Evolutionary conservation across 208 protist species (phyloP), one percentile per base, ranked within the genome.

Genomic region (Naegleria fowleri): DNA sequence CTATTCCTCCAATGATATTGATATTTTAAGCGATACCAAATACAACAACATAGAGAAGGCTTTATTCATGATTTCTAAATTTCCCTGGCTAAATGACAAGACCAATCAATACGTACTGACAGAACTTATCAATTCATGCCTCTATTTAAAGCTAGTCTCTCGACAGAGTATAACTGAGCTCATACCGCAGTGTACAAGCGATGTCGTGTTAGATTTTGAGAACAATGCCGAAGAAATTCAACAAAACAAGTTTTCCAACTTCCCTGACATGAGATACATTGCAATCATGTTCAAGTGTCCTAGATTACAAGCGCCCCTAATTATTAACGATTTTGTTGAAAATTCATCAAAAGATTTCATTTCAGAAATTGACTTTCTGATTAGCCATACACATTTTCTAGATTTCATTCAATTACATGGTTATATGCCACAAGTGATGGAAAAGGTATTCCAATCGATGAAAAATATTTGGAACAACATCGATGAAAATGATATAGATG

Each of bases 391-490:
- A 79, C n/a, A 19, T 36, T 19, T 36, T 36, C n/a, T 79, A 33
- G 67, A 79, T 79, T 36, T 79, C 36, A 79, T 79, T 36, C 67
- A 79, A 79, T 79, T 79, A 79, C 67, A 79, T 33, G 67, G 67
- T 11, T 79, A 36, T 36, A 79, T 79, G n/a, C 67, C 67, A 36
- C 6, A 79, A 36, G 67, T 79, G 9, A 36, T 79, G 25, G 67
- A 79, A 79, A 25, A 33, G 25, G 29, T 79, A 36, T 79, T 79
- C 9, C 7, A 36, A 36, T 25, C 7, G 1, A 79, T 79, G 67
- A 36, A 3, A 79, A 79, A 79, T 79, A 36, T 79, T 36, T 36
- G 7, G 19, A 9, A 36, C 9, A 75, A 75, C 16, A n/a, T 16
- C 1, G 25, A 75, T 22, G 58, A 75, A 75, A 75, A 16, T n/a